A percentile compares a stretch with the other conserved stretches of the same genome.
Conservation (phyloP, 108 stramenopile genomes). For the Conticribra guillardii region DNA sequence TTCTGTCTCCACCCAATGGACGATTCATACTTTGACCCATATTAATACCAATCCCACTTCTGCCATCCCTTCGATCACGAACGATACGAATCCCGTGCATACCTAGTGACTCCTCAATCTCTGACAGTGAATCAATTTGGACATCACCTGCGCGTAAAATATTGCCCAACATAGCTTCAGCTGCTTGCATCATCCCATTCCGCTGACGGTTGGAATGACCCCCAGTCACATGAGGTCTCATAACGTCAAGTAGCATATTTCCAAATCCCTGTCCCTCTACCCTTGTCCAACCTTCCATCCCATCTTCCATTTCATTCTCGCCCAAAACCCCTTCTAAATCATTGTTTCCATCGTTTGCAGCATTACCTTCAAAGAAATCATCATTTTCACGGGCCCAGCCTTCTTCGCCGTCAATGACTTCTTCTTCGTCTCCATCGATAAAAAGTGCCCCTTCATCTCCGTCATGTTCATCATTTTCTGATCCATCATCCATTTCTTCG, state of each 20-base stretch:
- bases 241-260: constrained; percentile 56
- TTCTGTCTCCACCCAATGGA: constrained; percentile 8
- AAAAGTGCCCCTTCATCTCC: constrained; percentile 27
- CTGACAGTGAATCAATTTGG: constrained; percentile 55
- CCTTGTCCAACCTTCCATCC: constrained; percentile 79
- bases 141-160: constrained; percentile 70
- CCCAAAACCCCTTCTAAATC: constrained; percentile 16
- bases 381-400: constrained; percentile 13
- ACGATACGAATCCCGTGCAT: constrained; percentile 74
- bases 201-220: constrained; percentile 33
- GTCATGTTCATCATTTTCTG: constrained; percentile 30
- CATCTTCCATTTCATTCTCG: constrained; percentile 35
- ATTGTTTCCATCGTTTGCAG: constrained; percentile 29
- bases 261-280: constrained; percentile 57
- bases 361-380: constrained; percentile 29
- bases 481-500: constrained; percentile 38
- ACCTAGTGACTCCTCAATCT: constrained; percentile 77
- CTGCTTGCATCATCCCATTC: constrained; percentile 58
- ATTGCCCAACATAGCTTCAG: constrained; percentile 80
- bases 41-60: constrained; percentile 23
- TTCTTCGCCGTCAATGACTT: constrained; percentile 46
- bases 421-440: constrained; percentile 57
- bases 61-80: constrained; percentile 29
- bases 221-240: constrained; percentile 19
- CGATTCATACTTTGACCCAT: constrained; percentile 1